Percentiles rank a stretch among this genome's conserved stretches.
Evolutionary conservation across 768 basidiomycete genomes (phyloP).

Genomic region (Amanita fuliginea): DNA sequence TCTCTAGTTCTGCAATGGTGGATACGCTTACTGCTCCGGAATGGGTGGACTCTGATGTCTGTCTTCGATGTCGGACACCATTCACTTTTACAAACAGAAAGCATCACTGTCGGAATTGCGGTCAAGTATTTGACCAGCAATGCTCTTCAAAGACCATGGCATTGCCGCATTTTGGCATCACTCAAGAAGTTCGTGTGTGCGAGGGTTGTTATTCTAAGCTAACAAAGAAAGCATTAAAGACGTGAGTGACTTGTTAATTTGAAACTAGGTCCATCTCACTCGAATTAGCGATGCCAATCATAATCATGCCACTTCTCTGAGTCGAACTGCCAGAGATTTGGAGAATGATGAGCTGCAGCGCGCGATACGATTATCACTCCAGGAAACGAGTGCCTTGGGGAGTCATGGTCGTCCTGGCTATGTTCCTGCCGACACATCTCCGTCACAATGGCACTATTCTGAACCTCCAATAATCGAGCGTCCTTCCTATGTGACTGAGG

Average conservation of each 20-base stretch:
- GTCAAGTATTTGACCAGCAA: constrained; percentile 89
- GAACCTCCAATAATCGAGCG: constrained; percentile 65
- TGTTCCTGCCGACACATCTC: constrained; percentile 49
- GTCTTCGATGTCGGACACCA: constrained; percentile 80
- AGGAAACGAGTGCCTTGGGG: constrained; percentile 52
- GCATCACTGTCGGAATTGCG: constrained; percentile 98
- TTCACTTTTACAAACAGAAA: constrained; percentile 96
- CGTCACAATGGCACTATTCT: constrained; percentile 46
- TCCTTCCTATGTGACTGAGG: constrained; percentile 29
- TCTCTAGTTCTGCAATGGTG: constrained; percentile 74
- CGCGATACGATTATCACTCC: constrained; percentile 84
- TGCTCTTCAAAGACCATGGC: constrained; percentile 81
- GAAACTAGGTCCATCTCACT: background rate
- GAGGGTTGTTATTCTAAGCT: constrained; percentile 83
- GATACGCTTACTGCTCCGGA: constrained; percentile 89
- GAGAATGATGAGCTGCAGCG: constrained; percentile 86
- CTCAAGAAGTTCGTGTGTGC: constrained; percentile 88
- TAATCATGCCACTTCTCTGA: constrained; percentile 36
- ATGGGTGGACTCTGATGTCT: constrained; percentile 95
- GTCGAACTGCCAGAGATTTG: constrained; percentile 46
- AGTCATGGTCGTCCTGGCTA: constrained; percentile 51
- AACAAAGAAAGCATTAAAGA: constrained; percentile 48
- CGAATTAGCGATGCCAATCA: constrained; percentile 17
- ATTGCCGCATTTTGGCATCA: constrained; percentile 88
- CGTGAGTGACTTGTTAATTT: constrained; percentile 18